Evolutionary conservation across 2,329 filamentous ascomycete species (phyloP).

Genomic region (Lecanicillium sp.): DNA sequence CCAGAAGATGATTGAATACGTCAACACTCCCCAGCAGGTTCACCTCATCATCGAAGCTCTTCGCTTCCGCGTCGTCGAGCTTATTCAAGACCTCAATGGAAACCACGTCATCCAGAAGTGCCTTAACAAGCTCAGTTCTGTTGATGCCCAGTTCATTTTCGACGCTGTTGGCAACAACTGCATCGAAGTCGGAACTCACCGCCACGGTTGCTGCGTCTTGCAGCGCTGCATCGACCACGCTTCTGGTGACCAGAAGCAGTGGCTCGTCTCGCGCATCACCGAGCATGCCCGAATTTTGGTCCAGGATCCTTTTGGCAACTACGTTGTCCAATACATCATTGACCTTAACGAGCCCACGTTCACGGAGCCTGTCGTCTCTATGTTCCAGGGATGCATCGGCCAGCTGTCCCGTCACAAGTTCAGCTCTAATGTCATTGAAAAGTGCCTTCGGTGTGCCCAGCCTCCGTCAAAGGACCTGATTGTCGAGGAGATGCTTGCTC

Average conservation of each 20-base stretch:
- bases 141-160: conserved; percentile 93
- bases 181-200: conserved; percentile 88
- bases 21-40: conserved; percentile 79
- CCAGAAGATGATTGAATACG: conserved; percentile 99
- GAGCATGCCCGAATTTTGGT: conserved; percentile 82
- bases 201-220: conserved; percentile 94
- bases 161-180: conserved; percentile 84
- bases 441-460: conserved; percentile 81
- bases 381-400: conserved; percentile 69
- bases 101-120: conserved; percentile 99
- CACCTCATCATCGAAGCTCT: conserved; percentile 83
- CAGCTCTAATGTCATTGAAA: conserved; percentile 98
- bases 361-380: conserved; percentile 79
- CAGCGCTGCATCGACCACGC: conserved; percentile 98
- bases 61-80: conserved; percentile 75
- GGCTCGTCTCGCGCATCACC: conserved; percentile 82
- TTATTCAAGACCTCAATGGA: conserved; percentile 96
- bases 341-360: conserved; percentile 84
- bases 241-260: conserved; percentile 78
- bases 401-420: conserved; percentile 91
- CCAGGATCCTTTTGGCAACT: conserved; percentile 97
- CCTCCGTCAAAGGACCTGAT: conserved; percentile 70
- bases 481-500: conserved; percentile 71
- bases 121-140: conserved; percentile 81
- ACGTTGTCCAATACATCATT: conserved; percentile 97